phyloP scores from a whole-genome alignment of 169 alveolate genomes.

The Ichthyophthirius multifiliis region DNA sequence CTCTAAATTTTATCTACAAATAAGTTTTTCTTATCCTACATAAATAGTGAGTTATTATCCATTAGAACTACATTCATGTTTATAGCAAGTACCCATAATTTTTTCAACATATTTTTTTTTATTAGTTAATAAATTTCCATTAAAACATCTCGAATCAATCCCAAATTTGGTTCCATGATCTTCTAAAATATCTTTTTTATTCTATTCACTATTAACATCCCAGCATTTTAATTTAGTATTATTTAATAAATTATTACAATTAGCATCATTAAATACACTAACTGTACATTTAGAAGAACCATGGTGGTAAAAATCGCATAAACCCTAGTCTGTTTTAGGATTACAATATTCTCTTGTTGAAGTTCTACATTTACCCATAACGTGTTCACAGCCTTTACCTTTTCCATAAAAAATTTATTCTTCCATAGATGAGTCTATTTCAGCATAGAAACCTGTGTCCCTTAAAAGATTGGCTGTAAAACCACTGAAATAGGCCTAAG shows the following conservation, averaged over 20 bases:
- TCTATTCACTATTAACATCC: background rate
- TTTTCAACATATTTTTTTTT: too few species aligned
- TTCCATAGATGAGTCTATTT: background rate
- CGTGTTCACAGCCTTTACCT: background rate
- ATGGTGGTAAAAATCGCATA: background rate
- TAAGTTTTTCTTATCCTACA: background rate
- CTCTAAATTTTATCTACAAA: background rate
- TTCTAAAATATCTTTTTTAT: background rate
- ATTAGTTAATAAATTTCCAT: background rate
- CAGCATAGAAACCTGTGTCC: background rate
- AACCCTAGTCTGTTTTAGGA: background rate
- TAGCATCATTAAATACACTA: background rate
- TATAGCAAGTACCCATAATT: too few species aligned
- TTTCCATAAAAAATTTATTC: background rate
- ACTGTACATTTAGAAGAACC: background rate
- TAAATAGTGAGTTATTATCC: background rate
- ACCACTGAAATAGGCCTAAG: background rate
- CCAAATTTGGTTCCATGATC: background rate
- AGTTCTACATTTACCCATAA: background rate
- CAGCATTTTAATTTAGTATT: background rate
- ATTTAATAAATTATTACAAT: background rate
- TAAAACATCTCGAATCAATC: background rate
- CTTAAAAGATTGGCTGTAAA: background rate
- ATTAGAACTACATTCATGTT: too few species aligned
- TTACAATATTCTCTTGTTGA: background rate